Conservation (phyloP, 2,329 filamentous ascomycete genomes). For the Capronia epimyces region DNA sequence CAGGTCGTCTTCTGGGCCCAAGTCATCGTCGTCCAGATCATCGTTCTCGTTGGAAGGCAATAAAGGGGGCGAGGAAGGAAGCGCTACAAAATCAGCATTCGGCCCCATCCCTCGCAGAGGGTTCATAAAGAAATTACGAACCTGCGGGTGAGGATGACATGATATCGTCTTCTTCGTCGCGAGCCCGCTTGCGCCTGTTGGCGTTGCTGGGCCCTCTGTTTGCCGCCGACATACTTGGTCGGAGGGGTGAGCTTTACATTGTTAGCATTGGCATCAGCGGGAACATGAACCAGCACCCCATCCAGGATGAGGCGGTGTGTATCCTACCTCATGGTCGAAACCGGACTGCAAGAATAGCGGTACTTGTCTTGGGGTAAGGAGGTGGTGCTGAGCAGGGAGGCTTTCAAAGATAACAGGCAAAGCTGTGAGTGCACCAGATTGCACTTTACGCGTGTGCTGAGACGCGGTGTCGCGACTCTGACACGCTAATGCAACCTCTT, state of each 20-base stretch:
- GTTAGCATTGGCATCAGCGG: conserved; percentile 3
- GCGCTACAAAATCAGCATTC: conserved; percentile 29
- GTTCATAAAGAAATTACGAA: background rate
- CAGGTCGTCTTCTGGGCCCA: conserved; percentile 50
- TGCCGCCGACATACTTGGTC: conserved; percentile 72
- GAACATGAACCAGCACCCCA: background rate
- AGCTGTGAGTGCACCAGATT: background rate
- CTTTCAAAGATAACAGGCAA: background rate
- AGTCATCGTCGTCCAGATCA: conserved; percentile 42
- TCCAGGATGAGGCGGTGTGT: background rate
- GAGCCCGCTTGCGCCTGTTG: conserved; percentile 57
- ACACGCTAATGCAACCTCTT: conserved; percentile 9
- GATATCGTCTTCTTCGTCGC: conserved; percentile 62
- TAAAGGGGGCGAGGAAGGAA: conserved; percentile 59
- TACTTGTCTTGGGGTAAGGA: background rate
- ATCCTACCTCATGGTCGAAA: conserved; percentile 20
- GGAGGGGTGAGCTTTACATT: conserved; percentile 66
- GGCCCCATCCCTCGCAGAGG: background rate
- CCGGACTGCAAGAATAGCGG: too few relatives aligned
- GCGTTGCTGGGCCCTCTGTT: conserved; percentile 62
- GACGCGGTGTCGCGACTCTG: conserved; percentile 2
- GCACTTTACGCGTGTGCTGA: conserved; percentile 7
- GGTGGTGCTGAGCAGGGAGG: background rate
- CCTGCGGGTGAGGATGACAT: conserved; percentile 55
- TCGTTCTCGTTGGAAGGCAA: conserved; percentile 41